Evolutionary conservation across 2,329 filamentous ascomycete genomes (phyloP), one percentile per base, ranked within the genome.

Genomic region (Xylariaceae sp.): DNA sequence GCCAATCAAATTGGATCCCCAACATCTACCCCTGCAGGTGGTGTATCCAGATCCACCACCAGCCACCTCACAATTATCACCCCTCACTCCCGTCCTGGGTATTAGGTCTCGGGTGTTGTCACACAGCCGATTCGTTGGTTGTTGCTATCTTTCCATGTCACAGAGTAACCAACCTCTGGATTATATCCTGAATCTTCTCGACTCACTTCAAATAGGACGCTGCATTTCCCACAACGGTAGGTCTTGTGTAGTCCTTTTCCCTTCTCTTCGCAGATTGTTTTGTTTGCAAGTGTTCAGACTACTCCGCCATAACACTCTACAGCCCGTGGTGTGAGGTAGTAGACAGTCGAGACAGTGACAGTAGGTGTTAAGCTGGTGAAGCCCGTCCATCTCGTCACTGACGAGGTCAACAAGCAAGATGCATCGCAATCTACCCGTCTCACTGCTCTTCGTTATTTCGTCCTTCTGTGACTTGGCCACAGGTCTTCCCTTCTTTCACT

Each of bases 121-220:
- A 38, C 43, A 11, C 9, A 18, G 13, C 31, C 39, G 22, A 39
- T 33, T 13, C n/a, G 13, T 46, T 19, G 18, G 16, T 12, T 10
- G 17, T 38, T 22, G 48, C 49, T 28, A 28, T 28, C 22, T 28
- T 28, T 28, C 22, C 22, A 7, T 28, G 22, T 28, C 22, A 28
- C 22, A 28, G 22, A 28, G 22, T 28, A 7, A 28, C 58, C 58
- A 57, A 45, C 54, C 58, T 52, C 57, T 51, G 34, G 33, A 55
- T 49, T 58, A 54, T 58, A 54, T 58, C 45, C n/a, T 17, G 18
- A 10, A 51, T 31, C n/a, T 13, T 31, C 14, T 16, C 81, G 86
- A 59, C 75, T 86, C 58, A 75, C 28, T 45, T 31, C 22, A 18
- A 51, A 57, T 59, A 60, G 51, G 58, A 49, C 31, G 47, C 48